Percentiles rank a stretch among this genome's conserved stretches.
phyloP scores from a whole-genome alignment of 176 grass and related monocot genomes.

The Oryza officinalis region DNA sequence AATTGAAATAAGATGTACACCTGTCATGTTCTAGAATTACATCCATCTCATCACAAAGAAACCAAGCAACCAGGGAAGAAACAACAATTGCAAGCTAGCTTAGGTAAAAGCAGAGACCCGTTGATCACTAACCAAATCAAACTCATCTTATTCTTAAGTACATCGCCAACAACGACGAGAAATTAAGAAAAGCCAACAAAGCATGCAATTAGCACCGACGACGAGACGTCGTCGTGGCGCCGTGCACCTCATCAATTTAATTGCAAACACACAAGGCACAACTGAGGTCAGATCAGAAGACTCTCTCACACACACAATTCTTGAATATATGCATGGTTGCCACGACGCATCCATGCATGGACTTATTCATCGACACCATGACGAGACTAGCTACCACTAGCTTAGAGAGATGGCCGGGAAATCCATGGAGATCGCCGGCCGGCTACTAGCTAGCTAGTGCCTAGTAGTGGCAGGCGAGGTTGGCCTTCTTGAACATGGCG shows the following conservation, averaged over 20 bases:
- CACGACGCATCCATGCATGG: background rate
- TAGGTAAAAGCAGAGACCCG: background rate
- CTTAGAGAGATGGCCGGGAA: too few relatives aligned
- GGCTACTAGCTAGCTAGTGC: background rate
- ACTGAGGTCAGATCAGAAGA: background rate
- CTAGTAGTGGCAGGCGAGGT: slow-evolving; percentile 63
- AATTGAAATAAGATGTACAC: background rate
- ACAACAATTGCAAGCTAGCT: background rate
- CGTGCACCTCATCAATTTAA: slow-evolving; percentile 7
- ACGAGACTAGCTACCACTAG: background rate
- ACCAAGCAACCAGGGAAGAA: background rate
- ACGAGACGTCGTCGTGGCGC: slow-evolving; percentile 13
- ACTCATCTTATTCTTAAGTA: background rate
- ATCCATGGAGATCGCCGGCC: too few relatives aligned
- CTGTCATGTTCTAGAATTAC: background rate
- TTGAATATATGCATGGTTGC: background rate
- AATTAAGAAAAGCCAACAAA: background rate
- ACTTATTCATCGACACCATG: slow-evolving; percentile 27
- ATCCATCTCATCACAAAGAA: too few relatives aligned
- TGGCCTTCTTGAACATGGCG: slow-evolving; percentile 74
- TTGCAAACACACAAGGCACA: background rate
- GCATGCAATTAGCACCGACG: background rate
- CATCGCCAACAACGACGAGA: background rate
- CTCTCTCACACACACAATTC: background rate
- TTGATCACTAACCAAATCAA: background rate